Evolutionary conservation across 371 early-diverging fungal species (phyloP).

Genomic region (Actinomortierella ambigua): DNA sequence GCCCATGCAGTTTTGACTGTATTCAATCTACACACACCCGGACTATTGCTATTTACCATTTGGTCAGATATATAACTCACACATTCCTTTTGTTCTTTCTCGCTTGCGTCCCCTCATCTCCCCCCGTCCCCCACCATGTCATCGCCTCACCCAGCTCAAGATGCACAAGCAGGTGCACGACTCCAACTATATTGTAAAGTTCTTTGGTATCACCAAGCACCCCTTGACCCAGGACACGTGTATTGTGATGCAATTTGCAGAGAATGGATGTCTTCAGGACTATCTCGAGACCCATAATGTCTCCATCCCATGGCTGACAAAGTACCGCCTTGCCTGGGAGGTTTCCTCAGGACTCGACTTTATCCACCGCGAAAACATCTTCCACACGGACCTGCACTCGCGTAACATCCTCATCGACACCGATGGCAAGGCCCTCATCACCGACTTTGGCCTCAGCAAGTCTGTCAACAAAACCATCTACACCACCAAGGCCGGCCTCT

Average conservation of each 20-base stretch:
- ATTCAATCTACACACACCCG: no score
- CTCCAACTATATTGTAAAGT: slow-evolving; percentile 23
- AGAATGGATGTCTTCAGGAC: slow-evolving; percentile 36
- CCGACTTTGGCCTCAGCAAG: slow-evolving; percentile 32
- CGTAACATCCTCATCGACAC: slow-evolving; percentile 38
- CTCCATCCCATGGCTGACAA: slow-evolving; percentile 42
- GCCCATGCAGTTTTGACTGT: no score
- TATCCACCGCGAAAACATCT: slow-evolving; percentile 32
- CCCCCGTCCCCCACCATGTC: no score
- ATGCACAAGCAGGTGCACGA: slow-evolving; percentile 36
- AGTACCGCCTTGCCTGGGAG: slow-evolving; percentile 31
- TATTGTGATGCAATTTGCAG: slow-evolving; percentile 39
- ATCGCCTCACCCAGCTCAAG: no score
- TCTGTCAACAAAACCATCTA: slow-evolving; percentile 17
- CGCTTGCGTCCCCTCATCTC: no score
- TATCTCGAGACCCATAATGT: slow-evolving; percentile 38
- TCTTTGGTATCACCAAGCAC: slow-evolving; percentile 34
- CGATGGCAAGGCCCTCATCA: slow-evolving; percentile 31
- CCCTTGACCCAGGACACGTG: slow-evolving; percentile 25
- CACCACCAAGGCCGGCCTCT: slow-evolving; percentile 22
- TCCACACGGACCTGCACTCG: slow-evolving; percentile 30
- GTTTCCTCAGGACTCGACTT: slow-evolving; percentile 21
- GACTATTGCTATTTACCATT: no score
- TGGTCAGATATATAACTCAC: no score
- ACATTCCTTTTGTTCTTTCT: no score